Evolutionary conservation across 306 rosid species (phyloP).

Genomic region (Cyclanthera cordifolia): DNA sequence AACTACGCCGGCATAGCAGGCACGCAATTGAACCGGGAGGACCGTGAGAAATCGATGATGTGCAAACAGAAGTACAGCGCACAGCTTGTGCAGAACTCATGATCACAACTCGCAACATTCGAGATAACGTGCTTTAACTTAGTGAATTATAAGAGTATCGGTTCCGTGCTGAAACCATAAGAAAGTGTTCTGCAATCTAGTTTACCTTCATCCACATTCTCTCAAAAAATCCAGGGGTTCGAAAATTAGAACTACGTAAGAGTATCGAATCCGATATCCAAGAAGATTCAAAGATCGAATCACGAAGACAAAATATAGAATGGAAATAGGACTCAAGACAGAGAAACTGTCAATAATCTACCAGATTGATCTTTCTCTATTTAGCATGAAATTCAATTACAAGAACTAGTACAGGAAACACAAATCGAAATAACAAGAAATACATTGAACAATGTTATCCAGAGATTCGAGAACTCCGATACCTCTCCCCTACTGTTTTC

Average conservation of each 20-base stretch:
- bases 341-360: too few relatives aligned
- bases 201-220: slow-evolving; percentile 94
- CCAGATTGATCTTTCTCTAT: too few relatives aligned
- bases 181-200: not conserved
- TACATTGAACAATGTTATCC: too few relatives aligned
- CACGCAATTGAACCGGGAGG: slow-evolving; percentile 85
- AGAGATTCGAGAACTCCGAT: too few relatives aligned
- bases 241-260: not conserved
- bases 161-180: not conserved
- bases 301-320: too few relatives aligned
- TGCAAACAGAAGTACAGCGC: slow-evolving; percentile 81
- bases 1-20: slow-evolving; percentile 87
- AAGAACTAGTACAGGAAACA: too few relatives aligned
- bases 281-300: too few relatives aligned
- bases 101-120: slow-evolving; percentile 60
- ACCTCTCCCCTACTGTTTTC: too few relatives aligned
- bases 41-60: slow-evolving; percentile 29
- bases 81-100: slow-evolving; percentile 87
- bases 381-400: too few relatives aligned
- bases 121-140: not conserved
- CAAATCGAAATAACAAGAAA: too few relatives aligned
- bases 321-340: too few relatives aligned
- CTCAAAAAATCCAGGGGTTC: slow-evolving; percentile 25
- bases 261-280: too few relatives aligned
- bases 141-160: not conserved